A percentile compares a stretch with the other conserved stretches of the same genome.
phyloP scores from a whole-genome alignment of 2,329 filamentous ascomycete genomes.

The Xylaria sp. region DNA sequence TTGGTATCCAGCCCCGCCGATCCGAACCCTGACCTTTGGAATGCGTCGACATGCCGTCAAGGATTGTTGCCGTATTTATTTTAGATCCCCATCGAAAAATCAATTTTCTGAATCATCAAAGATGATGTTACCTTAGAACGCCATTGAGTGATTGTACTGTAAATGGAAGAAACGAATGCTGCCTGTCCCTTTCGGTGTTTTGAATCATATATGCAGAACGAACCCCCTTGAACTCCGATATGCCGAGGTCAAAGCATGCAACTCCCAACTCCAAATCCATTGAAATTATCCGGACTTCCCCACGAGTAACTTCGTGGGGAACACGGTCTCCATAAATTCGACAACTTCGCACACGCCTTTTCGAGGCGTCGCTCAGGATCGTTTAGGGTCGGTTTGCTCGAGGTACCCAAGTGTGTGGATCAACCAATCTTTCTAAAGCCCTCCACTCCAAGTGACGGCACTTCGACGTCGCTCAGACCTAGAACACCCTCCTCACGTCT shows the following conservation, averaged over 20 bases:
- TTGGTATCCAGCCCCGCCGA: slow-evolving; percentile 9
- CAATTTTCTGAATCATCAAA: slow-evolving; percentile 5
- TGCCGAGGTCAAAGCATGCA: slow-evolving; percentile 5
- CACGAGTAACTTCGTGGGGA: slow-evolving; percentile 11
- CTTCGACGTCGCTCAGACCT: slow-evolving; percentile 68
- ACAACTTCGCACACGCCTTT: slow-evolving; percentile 10
- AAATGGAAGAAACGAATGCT: slow-evolving; percentile 12
- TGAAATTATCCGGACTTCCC: slow-evolving; percentile 11
- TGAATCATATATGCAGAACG: slow-evolving; percentile 11
- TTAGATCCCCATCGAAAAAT: slow-evolving; percentile 5
- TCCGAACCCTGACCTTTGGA: slow-evolving; percentile 6
- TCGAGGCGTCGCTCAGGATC: slow-evolving; percentile 5
- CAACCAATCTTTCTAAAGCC: slow-evolving; percentile 51
- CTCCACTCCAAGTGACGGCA: slow-evolving; percentile 66
- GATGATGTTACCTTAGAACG: slow-evolving; percentile 12
- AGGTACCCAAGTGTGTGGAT: neutral
- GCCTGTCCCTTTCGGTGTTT: slow-evolving; percentile 6
- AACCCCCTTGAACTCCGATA: slow-evolving; percentile 12
- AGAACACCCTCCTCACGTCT: slow-evolving; percentile 74
- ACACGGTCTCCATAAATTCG: slow-evolving; percentile 9
- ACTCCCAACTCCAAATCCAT: slow-evolving; percentile 22
- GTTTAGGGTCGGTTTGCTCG: neutral
- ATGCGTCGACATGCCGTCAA: slow-evolving; percentile 1
- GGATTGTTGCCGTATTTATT: slow-evolving; percentile 8
- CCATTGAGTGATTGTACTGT: slow-evolving; percentile 10